Base-by-base conservation (phyloP, 1,284 basidiomycete species). In the Amylostereum chailletii region DNA sequence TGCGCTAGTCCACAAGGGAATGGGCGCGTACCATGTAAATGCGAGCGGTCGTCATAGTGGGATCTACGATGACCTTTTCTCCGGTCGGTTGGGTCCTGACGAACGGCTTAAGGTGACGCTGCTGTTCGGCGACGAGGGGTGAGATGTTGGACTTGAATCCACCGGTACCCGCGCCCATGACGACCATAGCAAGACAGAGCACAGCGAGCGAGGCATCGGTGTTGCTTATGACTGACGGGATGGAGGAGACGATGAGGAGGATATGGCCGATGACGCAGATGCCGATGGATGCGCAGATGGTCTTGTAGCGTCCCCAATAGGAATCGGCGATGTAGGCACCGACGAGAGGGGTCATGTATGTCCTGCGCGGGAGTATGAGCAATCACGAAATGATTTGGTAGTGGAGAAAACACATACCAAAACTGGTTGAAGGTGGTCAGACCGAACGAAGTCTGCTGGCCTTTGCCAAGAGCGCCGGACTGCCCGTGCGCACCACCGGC, bases 71-170 rank as follows among this genome's bases (percentile, higher is more conserved):
- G 48, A 94, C 88, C 34, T 81, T 72, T 64, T 91, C 85, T 42
- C 90, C 90, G 26, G 62, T 68, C 53, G 71, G 75, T 1, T 74
- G 75, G 3, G 72, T 76, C 3, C 60, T 50, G 33, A 87, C 66
- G 60, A 81, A 84, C 10, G 74, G 65, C 55, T 74, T 83, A 36
- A 71, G 75, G 48, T 71, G 70, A 52, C 65, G 71, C 62, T 86
- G 84, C 61, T 91, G 85, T 67, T 94, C 86, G 39, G 88, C 89
- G 37, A 91, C 74, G 49, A 91, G 70, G 0, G 88, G 86, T 0
- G 83, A 85, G 51, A 88, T 81, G 62, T 91, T 91, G 0, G 82
- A 64, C 68, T 92, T 92, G 76, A 94, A 90, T 32, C 81, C 74
- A 26, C 90, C 90, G 3, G 90, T 85, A 6, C 79, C 77, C 19